These are phyloP conservation scores for Astrothelium macrocarpum DNA, from an alignment of 495 filamentous ascomycete genomes.

Conservation along the genomic window DNA sequence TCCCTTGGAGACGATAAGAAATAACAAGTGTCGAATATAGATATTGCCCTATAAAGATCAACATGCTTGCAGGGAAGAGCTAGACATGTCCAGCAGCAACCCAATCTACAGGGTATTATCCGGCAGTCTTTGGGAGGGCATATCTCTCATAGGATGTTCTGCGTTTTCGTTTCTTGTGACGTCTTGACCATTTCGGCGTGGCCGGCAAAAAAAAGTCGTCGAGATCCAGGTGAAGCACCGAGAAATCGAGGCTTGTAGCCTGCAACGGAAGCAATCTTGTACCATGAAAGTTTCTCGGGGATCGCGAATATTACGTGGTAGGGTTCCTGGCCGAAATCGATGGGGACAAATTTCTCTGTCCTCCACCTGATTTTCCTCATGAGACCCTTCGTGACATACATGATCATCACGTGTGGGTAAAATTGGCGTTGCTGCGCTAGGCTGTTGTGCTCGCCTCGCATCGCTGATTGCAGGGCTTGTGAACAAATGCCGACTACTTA, in stretches of 20 bases:
- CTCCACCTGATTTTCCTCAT: not conserved
- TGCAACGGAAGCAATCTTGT: not conserved
- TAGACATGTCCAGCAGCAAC: not conserved
- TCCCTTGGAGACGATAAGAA: not conserved
- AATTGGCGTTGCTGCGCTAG: not conserved
- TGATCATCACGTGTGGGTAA: not conserved
- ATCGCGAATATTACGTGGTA: not conserved
- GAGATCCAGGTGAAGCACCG: not conserved
- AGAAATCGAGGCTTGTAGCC: not conserved
- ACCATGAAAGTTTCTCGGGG: not conserved
- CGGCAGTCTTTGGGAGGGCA: not conserved
- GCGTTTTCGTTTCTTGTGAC: not conserved
- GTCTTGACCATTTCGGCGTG: not conserved
- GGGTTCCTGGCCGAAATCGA: not conserved
- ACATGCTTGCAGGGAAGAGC: not conserved
- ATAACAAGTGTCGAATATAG: not conserved
- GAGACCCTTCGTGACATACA: not conserved
- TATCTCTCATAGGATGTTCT: not conserved
- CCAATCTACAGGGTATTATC: no score
- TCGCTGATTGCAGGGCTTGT: slow-evolving; percentile 1
- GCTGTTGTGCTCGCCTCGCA: not conserved
- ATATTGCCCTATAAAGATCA: not conserved
- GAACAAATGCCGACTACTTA: slow-evolving; percentile 1
- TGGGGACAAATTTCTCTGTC: not conserved
- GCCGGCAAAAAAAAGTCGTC: not conserved